phyloP scores from a whole-genome alignment of 352 stramenopile species.

The Globisporangium iwayamae region DNA sequence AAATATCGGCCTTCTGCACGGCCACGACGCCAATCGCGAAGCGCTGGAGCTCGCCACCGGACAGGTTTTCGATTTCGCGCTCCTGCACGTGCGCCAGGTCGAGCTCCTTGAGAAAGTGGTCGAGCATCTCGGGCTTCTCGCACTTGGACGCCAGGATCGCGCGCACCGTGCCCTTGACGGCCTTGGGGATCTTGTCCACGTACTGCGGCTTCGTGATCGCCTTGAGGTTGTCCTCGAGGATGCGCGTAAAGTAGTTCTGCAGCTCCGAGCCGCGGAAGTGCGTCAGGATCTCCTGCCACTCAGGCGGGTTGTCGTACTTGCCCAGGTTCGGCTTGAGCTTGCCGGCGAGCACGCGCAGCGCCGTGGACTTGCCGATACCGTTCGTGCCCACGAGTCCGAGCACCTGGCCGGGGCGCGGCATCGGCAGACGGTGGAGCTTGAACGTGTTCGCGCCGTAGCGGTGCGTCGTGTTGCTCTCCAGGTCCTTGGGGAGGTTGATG shows the following conservation, averaged over 20 bases:
- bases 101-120: constrained; percentile 88
- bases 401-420: constrained; percentile 97
- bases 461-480: constrained; percentile 99
- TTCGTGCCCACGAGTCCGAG: constrained; percentile 99
- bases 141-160: constrained; percentile 95
- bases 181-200: constrained; percentile 98
- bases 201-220: constrained; percentile 99
- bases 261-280: constrained; percentile 97
- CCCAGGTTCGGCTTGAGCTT: constrained; percentile 99
- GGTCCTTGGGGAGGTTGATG: constrained; percentile 99
- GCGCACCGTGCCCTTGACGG: constrained; percentile 93
- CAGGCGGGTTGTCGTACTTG: constrained; percentile 93
- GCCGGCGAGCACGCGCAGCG: constrained; percentile 98
- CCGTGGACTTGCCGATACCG: constrained; percentile 99
- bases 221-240: constrained; percentile 99
- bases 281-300: constrained; percentile 99
- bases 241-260: constrained; percentile 99
- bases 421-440: constrained; percentile 98
- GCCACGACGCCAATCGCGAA: constrained; percentile 98
- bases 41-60: constrained; percentile 98
- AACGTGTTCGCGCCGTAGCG: constrained; percentile 99
- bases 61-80: constrained; percentile 95
- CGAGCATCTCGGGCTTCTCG: constrained; percentile 77
- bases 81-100: constrained; percentile 97
- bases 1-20: constrained; percentile 96